A percentile compares a stretch with the other conserved stretches of the same genome.
Evolutionary conservation across 306 rosid species (phyloP).

Genomic region (Vicia sativa): DNA sequence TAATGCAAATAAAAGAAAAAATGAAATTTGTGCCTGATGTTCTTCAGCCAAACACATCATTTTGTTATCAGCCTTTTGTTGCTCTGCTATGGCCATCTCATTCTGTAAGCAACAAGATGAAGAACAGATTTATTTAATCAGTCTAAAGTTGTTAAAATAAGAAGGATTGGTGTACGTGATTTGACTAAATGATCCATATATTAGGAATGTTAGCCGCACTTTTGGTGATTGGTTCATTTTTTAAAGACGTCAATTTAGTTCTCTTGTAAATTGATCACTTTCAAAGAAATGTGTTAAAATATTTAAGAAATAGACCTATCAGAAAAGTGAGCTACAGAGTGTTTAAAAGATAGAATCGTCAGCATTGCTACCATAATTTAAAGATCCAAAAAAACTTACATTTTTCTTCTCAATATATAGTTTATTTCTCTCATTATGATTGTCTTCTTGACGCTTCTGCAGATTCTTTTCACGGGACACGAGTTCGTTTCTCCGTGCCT

Average conservation of each 20-base stretch:
- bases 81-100: constrained; percentile 70
- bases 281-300: not conserved
- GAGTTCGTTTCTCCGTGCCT: constrained; percentile 53
- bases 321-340: not conserved
- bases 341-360: not conserved
- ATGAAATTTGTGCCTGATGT: constrained; percentile 49
- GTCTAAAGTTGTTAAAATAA: constrained; percentile 15
- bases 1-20: constrained; percentile 9
- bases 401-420: constrained; percentile 49
- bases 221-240: not conserved
- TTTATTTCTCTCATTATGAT: constrained; percentile 57
- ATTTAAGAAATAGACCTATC: not conserved
- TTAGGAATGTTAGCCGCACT: not conserved
- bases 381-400: constrained; percentile 44
- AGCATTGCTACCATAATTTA: constrained; percentile 7
- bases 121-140: not conserved
- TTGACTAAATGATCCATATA: not conserved
- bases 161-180: not conserved
- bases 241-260: not conserved
- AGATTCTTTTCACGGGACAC: constrained; percentile 54
- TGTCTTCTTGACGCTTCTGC: constrained; percentile 48
- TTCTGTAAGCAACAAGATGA: constrained; percentile 47
- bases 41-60: constrained; percentile 63
- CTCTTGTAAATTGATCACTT: not conserved
- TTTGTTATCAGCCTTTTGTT: constrained; percentile 64